Conservation (phyloP, 2,329 filamentous ascomycete genomes). For the Ceratocystis colombiana region DNA sequence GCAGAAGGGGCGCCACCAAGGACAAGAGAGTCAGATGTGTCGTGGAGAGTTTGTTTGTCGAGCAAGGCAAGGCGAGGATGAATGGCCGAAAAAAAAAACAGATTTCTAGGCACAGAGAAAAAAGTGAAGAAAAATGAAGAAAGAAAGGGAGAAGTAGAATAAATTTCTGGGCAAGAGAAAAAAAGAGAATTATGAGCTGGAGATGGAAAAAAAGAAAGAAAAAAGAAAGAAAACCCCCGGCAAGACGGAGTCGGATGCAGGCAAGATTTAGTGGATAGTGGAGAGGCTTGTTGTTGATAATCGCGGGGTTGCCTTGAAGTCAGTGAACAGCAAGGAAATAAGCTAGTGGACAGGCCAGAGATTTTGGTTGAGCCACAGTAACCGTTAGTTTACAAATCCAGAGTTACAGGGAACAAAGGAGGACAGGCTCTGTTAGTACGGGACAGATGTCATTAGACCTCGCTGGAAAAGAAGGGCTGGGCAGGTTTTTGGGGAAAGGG, state of each 20-base stretch:
- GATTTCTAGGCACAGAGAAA: no score
- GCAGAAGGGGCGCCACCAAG: not conserved
- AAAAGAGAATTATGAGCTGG: slow-evolving; percentile 9
- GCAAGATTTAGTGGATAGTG: slow-evolving; percentile 6
- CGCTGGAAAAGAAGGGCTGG: not conserved
- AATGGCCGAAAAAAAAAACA: not conserved
- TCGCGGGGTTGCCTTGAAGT: slow-evolving; percentile 18
- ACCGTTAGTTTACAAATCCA: slow-evolving; percentile 5
- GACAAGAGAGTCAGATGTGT: slow-evolving; percentile 3
- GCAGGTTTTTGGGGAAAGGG: not conserved
- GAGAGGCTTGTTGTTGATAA: slow-evolving; percentile 14
- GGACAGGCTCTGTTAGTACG: slow-evolving; percentile 1
- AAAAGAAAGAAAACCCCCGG: not conserved
- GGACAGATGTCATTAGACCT: slow-evolving; percentile 18
- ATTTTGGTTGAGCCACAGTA: slow-evolving; percentile 5
- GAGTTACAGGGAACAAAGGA: not conserved
- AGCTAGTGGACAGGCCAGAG: slow-evolving; percentile 5
- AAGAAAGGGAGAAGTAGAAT: not conserved
- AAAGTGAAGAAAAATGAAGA: not conserved
- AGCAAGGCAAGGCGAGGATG: not conserved
- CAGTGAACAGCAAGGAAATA: slow-evolving; percentile 1
- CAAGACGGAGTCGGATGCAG: slow-evolving; percentile 13
- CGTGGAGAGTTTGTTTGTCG: not conserved
- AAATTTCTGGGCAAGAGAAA: not conserved
- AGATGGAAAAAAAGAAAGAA: not conserved